Conservation (phyloP, 495 filamentous ascomycete species). For the Xylaria flabelliformis region DNA sequence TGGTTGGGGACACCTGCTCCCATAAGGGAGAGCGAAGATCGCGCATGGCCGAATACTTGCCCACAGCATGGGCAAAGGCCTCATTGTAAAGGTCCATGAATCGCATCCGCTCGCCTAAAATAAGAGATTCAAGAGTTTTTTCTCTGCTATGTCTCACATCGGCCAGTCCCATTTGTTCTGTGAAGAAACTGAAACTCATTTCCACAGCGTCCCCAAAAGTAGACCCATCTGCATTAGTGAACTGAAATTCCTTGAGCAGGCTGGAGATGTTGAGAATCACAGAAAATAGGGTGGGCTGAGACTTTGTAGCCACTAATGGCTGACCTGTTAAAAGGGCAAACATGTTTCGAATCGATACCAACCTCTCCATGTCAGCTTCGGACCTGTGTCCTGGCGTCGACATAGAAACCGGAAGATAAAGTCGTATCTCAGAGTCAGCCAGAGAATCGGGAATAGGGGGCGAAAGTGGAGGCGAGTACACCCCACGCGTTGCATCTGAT, state of each 20-base stretch:
- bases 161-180: conserved; percentile 75
- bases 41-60: conserved; percentile 79
- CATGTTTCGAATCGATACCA: conserved; percentile 84
- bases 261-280: conserved; percentile 75
- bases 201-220: conserved; percentile 81
- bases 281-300: conserved; percentile 70
- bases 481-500: conserved; percentile 52
- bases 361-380: conserved; percentile 65
- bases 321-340: conserved; percentile 87
- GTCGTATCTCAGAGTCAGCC: conserved; percentile 61
- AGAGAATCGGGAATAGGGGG: conserved; percentile 43
- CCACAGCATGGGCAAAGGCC: conserved; percentile 90
- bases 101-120: conserved; percentile 85
- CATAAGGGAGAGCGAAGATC: conserved; percentile 72
- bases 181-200: conserved; percentile 74
- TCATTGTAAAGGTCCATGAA: conserved; percentile 85
- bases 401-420: conserved; percentile 67
- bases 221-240: conserved; percentile 79
- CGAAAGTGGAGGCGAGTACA: conserved; percentile 42
- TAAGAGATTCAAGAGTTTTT: conserved; percentile 87
- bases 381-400: conserved; percentile 51
- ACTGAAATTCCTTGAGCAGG: conserved; percentile 74
- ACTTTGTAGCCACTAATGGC: conserved; percentile 77
- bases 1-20: conserved; percentile 69
- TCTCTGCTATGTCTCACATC: conserved; percentile 85